Conservation (phyloP, 2,329 filamentous ascomycete genomes). For the Aulographum hederae region DNA sequence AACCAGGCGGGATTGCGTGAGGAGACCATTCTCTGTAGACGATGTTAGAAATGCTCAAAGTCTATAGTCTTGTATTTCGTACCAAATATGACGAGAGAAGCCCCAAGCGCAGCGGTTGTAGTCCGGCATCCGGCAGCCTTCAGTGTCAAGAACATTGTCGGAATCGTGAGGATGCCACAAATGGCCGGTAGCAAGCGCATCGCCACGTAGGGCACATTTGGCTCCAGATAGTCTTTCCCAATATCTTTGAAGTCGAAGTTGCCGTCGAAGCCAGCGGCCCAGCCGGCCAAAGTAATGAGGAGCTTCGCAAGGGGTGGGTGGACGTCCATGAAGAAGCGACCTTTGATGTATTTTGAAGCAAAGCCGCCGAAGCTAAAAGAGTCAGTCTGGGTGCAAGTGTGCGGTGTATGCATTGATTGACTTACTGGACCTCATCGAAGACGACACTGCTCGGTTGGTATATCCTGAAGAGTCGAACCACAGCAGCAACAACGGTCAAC, state of each 20-base stretch:
- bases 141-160: constrained; percentile 84
- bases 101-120: constrained; percentile 64
- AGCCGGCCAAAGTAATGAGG: constrained; percentile 86
- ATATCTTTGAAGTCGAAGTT: constrained; percentile 99
- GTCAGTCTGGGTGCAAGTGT: too few relatives aligned
- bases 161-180: constrained; percentile 72
- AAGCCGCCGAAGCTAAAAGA: constrained; percentile 76
- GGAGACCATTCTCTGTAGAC: constrained; percentile 67
- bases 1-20: constrained; percentile 89
- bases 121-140: constrained; percentile 84
- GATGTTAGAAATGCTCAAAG: constrained; percentile 7
- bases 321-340: constrained; percentile 99
- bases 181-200: constrained; percentile 91
- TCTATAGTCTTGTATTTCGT: constrained; percentile 10
- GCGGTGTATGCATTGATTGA: background rate
- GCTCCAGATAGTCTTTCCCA: constrained; percentile 94
- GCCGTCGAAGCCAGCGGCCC: constrained; percentile 85
- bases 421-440: constrained; percentile 95
- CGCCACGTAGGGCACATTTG: constrained; percentile 85
- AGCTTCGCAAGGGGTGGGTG: constrained; percentile 94
- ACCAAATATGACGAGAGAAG: constrained; percentile 83
- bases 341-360: constrained; percentile 98
- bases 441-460: constrained; percentile 93
- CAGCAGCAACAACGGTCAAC: constrained; percentile 56
- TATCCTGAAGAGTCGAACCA: constrained; percentile 84